A percentile compares a stretch with the other conserved stretches of the same genome.
These are phyloP conservation scores for Diaporthe amygdali DNA, from an alignment of 2,329 filamentous ascomycete genomes.

Conservation along the genomic window DNA sequence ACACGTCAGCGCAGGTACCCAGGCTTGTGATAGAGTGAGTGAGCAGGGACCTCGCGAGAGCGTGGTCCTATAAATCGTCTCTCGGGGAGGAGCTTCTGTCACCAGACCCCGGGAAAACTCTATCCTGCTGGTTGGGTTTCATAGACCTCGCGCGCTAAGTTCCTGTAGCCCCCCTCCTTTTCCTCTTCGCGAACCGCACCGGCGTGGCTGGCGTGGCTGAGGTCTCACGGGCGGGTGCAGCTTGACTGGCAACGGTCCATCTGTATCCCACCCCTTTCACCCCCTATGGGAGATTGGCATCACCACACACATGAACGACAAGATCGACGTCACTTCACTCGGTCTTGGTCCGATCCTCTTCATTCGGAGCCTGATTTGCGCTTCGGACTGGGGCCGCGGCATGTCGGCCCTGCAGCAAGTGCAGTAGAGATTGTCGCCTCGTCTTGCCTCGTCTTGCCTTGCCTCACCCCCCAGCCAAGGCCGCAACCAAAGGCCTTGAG, in stretches of 20 bases:
- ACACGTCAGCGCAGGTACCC: slow-evolving; percentile 15
- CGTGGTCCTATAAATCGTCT: slow-evolving; percentile 2
- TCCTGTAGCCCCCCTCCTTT: background rate
- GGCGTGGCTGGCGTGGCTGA: slow-evolving; percentile 13
- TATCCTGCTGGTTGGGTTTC: slow-evolving; percentile 4
- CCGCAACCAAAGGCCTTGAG: background rate
- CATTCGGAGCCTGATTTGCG: background rate
- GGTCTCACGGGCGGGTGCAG: slow-evolving; percentile 5
- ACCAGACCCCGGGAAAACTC: background rate
- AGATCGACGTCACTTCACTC: background rate
- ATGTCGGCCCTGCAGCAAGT: background rate
- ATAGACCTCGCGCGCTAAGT: background rate
- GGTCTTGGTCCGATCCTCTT: background rate
- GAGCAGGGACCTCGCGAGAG: slow-evolving; percentile 4
- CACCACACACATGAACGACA: background rate
- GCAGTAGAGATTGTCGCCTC: background rate
- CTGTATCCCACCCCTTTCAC: background rate
- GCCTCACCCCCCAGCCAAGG: background rate
- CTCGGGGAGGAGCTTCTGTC: background rate
- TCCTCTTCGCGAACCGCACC: background rate
- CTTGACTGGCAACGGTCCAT: slow-evolving; percentile 1
- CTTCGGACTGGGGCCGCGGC: background rate
- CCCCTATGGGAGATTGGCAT: background rate
- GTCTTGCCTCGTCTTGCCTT: background rate
- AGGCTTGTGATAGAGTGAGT: slow-evolving; percentile 2